Percentiles rank a stretch among this genome's conserved stretches.
phyloP scores from a whole-genome alignment of 2,329 filamentous ascomycete species.

The Hypoxylon sp. region DNA sequence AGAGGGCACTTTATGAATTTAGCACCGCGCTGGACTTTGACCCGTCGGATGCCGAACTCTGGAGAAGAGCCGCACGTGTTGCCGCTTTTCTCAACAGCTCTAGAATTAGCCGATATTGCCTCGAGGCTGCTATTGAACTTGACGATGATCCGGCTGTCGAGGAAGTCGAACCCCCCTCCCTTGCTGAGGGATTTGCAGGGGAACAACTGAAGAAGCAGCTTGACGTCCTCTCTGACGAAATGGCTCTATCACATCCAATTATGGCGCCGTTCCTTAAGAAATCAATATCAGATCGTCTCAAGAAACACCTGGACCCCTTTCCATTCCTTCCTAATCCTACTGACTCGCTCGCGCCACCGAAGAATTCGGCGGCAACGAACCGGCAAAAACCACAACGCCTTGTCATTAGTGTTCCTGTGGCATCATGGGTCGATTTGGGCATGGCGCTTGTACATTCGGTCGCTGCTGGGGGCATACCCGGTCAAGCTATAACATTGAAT shows the following conservation, averaged over 20 bases:
- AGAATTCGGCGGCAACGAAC: conserved; percentile 38
- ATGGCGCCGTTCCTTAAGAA: conserved; percentile 71
- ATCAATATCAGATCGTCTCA: conserved; percentile 66
- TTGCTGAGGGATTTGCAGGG: conserved; percentile 75
- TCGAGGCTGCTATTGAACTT: conserved; percentile 76
- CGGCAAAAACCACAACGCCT: conserved; percentile 42
- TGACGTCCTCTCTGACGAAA: conserved; percentile 67
- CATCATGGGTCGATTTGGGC: conserved; percentile 63
- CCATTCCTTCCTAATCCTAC: conserved; percentile 72
- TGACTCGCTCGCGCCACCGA: conserved; percentile 45
- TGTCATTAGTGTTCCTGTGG: conserved; percentile 52
- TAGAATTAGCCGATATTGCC: conserved; percentile 72
- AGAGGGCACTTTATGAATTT: conserved; percentile 70
- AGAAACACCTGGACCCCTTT: conserved; percentile 72
- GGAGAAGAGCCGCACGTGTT: conserved; percentile 72
- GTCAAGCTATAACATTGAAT: conserved; percentile 56
- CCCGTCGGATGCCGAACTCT: conserved; percentile 77
- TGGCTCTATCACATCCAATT: conserved; percentile 72
- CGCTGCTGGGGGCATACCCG: conserved; percentile 55
- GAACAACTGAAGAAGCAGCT: conserved; percentile 73
- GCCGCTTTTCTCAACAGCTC: conserved; percentile 71
- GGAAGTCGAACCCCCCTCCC: conserved; percentile 73
- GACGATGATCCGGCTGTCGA: conserved; percentile 76
- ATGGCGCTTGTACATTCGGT: conserved; percentile 59
- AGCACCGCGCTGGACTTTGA: conserved; percentile 73